Evolutionary conservation across 345 rosid species (phyloP), one percentile per base, ranked within the genome.

Genomic region (Euphorbia lathyris): DNA sequence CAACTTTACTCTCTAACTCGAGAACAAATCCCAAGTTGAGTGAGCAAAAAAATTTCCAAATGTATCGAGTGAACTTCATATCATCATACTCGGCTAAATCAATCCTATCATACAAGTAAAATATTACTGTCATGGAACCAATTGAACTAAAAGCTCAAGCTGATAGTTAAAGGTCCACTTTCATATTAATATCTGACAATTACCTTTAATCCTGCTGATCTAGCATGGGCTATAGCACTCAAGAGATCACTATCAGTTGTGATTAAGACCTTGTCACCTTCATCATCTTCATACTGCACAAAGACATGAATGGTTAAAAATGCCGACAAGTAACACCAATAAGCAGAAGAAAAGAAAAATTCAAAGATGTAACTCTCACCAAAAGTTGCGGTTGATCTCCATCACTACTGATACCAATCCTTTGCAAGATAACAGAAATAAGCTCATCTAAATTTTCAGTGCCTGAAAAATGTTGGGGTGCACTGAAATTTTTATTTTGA

Each of bases 241-340:
- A 82, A 68, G 76, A 96, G 88, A 82, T 96, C 99, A 56, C 72
- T 75, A 45, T 92, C 98, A 42, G 86, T 80, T 34, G 88, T 72
- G 34, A 96, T 87, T 70, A 92, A 72, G 65, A 96, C 91, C 78
- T 86, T 90, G 74, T 96, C 99, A 66, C 97, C 91, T 82, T 96
- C 98, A 53, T 96, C 99, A 23, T 96, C 99, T 76, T 87, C 98
- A 34, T 92, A 96, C 89, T 88, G 53, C 19, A 73, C 61, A 50
- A 26, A 53, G 59, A 6, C 12, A 30, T 13, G 32, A 25, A 60
- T 2, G 3, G 57, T 22, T 43, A 47, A 67, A 58, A 9, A 58
- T 48, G 11, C 47, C 19, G 16, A 11, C 7, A 57, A 48, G 51
- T 9, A 17, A 34, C 34, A 72, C 14, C 4, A 40, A 40, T 1